phyloP scores from a whole-genome alignment of 2,329 filamentous ascomycete genomes.

The Neocatenulostroma microsporum region DNA sequence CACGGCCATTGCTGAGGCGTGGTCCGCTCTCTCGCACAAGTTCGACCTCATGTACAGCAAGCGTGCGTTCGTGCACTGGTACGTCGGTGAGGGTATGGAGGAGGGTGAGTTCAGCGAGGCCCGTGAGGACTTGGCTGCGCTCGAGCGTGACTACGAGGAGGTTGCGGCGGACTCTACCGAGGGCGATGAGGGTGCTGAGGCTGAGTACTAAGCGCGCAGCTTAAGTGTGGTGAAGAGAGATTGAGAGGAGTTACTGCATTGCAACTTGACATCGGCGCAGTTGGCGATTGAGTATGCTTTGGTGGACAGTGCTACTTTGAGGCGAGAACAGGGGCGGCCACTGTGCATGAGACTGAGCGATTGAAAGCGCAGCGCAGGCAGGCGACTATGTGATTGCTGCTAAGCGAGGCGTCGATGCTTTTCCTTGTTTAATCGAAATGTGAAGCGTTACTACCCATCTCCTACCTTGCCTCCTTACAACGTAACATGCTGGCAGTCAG shows the following conservation, averaged over 20 bases:
- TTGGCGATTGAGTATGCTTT: slow-evolving; percentile 10
- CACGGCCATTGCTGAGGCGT: slow-evolving; percentile 95
- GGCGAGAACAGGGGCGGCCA: too few species aligned
- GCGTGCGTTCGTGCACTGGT: slow-evolving; percentile 99
- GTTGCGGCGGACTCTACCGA: slow-evolving; percentile 91
- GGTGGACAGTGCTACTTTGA: background rate
- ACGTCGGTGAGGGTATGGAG: slow-evolving; percentile 99
- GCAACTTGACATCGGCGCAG: slow-evolving; percentile 4
- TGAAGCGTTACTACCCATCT: too few species aligned
- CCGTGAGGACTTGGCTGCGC: slow-evolving; percentile 92
- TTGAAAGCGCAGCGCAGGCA: background rate
- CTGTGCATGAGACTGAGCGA: background rate
- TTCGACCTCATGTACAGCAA: slow-evolving; percentile 99
- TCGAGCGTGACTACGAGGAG: slow-evolving; percentile 98
- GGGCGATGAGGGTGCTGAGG: slow-evolving; percentile 74
- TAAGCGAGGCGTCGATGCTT: too few species aligned
- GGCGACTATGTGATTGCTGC: background rate
- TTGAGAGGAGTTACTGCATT: background rate
- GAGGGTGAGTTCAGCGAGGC: slow-evolving; percentile 99
- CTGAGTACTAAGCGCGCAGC: slow-evolving; percentile 80
- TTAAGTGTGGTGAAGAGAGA: too few species aligned
- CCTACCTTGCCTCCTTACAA: too few species aligned
- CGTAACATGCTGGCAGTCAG: too few species aligned
- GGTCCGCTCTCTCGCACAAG: slow-evolving; percentile 92
- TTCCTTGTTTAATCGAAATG: background rate